Conservation (phyloP, 768 basidiomycete species). For the Cystofilobasidium ferigula region DNA sequence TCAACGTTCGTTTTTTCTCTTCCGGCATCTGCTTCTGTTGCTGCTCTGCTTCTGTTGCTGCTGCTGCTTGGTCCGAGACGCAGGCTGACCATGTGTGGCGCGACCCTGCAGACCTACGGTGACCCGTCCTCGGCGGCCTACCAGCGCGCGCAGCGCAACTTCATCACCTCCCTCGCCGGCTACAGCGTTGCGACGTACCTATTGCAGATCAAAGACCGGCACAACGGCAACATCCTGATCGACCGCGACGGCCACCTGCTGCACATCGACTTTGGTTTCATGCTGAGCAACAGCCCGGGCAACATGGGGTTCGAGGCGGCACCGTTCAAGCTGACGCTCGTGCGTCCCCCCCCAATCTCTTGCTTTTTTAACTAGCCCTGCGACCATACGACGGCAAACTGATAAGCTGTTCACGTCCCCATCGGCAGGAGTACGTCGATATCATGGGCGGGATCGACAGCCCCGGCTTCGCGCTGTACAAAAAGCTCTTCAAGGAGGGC, state of each 20-base stretch:
- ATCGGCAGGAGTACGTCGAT: slow-evolving; percentile 68
- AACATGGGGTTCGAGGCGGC: slow-evolving; percentile 99
- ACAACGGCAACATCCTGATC: slow-evolving; percentile 94
- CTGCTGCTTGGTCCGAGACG: slow-evolving; percentile 8
- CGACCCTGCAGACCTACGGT: slow-evolving; percentile 68
- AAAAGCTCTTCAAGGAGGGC: slow-evolving; percentile 73
- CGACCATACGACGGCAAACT: no score
- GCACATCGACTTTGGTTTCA: slow-evolving; percentile 97
- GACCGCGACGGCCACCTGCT: slow-evolving; percentile 81
- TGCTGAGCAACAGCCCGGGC: slow-evolving; percentile 90
- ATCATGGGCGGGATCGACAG: slow-evolving; percentile 78
- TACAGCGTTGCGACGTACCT: slow-evolving; percentile 95
- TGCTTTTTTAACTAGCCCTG: no score
- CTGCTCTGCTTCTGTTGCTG: neutral
- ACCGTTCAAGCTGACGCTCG: slow-evolving; percentile 83
- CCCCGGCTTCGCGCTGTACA: slow-evolving; percentile 70
- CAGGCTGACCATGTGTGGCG: no score
- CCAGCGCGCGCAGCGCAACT: slow-evolving; percentile 79
- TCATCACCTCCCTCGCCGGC: slow-evolving; percentile 84
- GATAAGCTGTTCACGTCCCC: neutral
- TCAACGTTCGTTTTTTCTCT: slow-evolving; percentile 49
- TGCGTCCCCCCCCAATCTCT: slow-evolving; percentile 28
- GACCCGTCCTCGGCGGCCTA: slow-evolving; percentile 77
- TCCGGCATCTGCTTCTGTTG: neutral
- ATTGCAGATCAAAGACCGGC: slow-evolving; percentile 94